Evolutionary conservation across 768 basidiomycete species (phyloP), one percentile per base, ranked within the genome.

Genomic region (Lentinula aciculospora): DNA sequence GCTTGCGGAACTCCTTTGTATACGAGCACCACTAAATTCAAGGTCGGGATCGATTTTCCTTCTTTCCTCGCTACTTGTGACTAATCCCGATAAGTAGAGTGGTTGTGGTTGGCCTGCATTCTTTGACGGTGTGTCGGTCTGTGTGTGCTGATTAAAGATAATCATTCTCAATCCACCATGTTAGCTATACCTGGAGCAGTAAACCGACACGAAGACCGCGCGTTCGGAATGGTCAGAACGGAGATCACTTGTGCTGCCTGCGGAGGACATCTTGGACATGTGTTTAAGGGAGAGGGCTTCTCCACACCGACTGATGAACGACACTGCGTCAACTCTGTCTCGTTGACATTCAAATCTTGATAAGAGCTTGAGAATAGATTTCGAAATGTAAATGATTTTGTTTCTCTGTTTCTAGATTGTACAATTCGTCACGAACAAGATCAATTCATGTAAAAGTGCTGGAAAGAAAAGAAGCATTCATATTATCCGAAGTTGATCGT

Each of bases 91-190:
- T 4, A 31, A 44, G 17, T 54, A 80, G 80, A 94, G 91, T 58
- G 92, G 93, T 7, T 96, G 92, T 65, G 94, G 94, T 23, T 98
- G 94, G 94, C 94, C 95, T n/a, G 92, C 94, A 1, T 98, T 97
- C 80, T 98, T 88, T 68, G 94, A 96, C 67, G 89, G 89, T 89
- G 60, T 57, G 73, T 63, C 32, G 23, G 25, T 46, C 29, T 23
- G 58, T 42, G 34, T 28, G 8, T n/a, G n/a, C 6, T 32, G 13
- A 6, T 28, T 21, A 34, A 50, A 25, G 6, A 25, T 19, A 25
- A 50, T 53, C n/a, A 15, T 36, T 9, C 42, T 40, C 55, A 59
- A n/a, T 62, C 36, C 12, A 25, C 44, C 27, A n/a, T 39, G 40
- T 31, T 31, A 92, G 93, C 94, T 7, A 83, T 96, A 60, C 94